Conservation (phyloP, 371 early-diverging fungal genomes). For the Caulochytrium protostelioides region DNA sequence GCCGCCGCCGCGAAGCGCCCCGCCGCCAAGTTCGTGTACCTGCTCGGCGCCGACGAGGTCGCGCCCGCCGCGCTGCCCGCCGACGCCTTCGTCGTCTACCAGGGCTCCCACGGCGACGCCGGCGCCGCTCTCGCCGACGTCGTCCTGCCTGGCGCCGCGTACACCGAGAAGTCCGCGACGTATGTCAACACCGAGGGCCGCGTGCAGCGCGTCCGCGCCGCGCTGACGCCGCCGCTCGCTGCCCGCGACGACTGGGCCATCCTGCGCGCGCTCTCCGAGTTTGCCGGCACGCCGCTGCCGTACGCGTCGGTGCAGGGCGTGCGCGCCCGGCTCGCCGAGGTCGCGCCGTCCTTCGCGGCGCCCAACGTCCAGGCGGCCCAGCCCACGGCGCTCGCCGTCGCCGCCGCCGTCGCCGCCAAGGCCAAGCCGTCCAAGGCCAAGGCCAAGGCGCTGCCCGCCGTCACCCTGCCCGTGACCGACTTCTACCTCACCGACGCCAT, state of each 20-base stretch:
- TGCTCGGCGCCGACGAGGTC: conserved; percentile 80
- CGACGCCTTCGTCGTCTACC: conserved; percentile 91
- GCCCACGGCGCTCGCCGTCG: conserved; percentile 7
- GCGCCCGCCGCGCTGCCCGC: conserved; percentile 46
- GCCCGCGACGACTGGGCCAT: conserved; percentile 97
- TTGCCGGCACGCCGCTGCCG: conserved; percentile 58
- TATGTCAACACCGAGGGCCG: conserved; percentile 92
- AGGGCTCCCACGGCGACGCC: conserved; percentile 92
- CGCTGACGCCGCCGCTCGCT: conserved; percentile 70
- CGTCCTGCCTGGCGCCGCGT: conserved; percentile 85
- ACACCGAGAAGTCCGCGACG: conserved; percentile 88
- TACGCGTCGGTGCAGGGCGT: conserved; percentile 67
- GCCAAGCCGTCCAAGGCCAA: conserved; percentile 10
- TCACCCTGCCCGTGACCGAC: conserved; percentile 40
- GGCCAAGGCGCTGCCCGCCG: too few relatives aligned
- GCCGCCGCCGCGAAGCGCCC: conserved; percentile 13
- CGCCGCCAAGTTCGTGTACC: conserved; percentile 56
- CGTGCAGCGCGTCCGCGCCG: conserved; percentile 72
- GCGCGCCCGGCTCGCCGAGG: conserved; percentile 61
- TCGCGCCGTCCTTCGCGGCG: conserved; percentile 74
- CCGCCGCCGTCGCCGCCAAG: conserved; percentile 11
- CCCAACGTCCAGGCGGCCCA: too few relatives aligned
- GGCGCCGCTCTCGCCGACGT: conserved; percentile 90
- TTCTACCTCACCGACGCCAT: conserved; percentile 90
- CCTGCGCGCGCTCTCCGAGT: conserved; percentile 81